These are phyloP conservation scores for Phytopythium sindhum DNA, from an alignment of 352 stramenopile species.

Conservation along the genomic window DNA sequence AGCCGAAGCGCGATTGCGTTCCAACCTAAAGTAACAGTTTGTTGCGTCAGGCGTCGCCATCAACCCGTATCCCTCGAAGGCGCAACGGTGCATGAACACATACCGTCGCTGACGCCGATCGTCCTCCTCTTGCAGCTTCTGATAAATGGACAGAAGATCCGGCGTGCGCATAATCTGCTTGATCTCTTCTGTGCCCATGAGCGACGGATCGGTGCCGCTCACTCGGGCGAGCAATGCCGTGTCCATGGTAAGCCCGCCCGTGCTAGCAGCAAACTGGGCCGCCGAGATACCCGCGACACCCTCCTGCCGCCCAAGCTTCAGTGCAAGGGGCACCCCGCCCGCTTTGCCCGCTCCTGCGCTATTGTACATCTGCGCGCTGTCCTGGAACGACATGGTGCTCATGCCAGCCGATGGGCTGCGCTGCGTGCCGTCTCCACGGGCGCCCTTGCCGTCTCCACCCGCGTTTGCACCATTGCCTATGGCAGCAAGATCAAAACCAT, in stretches of 20 bases:
- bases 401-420: conserved; percentile 54
- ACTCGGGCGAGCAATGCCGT: conserved; percentile 75
- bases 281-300: conserved; percentile 56
- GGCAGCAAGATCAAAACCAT: neutral
- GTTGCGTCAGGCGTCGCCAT: neutral
- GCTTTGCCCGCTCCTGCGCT: conserved; percentile 21
- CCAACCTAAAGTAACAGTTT: conserved; percentile 23
- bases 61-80: neutral
- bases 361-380: conserved; percentile 22
- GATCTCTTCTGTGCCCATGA: conserved; percentile 81
- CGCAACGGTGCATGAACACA: neutral
- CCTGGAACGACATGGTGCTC: conserved; percentile 60
- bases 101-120: conserved; percentile 65
- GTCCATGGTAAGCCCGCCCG: conserved; percentile 73
- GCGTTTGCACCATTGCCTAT: neutral
- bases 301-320: conserved; percentile 30
- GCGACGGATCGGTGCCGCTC: conserved; percentile 69
- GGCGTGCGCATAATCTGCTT: conserved; percentile 86
- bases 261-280: conserved; percentile 79
- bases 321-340: conserved; percentile 10
- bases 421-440: conserved; percentile 9
- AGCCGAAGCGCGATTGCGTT: conserved; percentile 78
- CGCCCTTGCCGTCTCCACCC: conserved; percentile 2
- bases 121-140: conserved; percentile 86
- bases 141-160: conserved; percentile 84